Evolutionary conservation across 345 rosid genomes (phyloP), one percentile per base, ranked within the genome.

Genomic region (Eucalyptus shirleyi): DNA sequence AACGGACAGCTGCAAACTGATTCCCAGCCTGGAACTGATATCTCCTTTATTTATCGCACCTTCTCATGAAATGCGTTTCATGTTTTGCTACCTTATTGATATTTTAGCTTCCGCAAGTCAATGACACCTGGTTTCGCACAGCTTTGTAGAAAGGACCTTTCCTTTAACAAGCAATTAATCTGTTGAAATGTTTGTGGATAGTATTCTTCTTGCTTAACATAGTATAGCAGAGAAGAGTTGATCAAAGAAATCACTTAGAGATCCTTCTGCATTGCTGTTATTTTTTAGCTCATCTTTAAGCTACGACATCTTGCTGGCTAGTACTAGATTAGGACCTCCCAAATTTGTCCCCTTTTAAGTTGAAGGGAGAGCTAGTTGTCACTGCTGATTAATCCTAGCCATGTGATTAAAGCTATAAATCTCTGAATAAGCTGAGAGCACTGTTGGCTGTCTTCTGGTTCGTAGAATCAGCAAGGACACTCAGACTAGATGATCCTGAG

Each of bases 1-100:
- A 92, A 86, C 88, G 89, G 92, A 89, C 89, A 91, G 88, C 83
- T 88, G 80, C 87, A 88, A 90, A 81, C 47, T 50, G 59, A 50
- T 86, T 40, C 40, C 89, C 89, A 89, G 91, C 93, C 88, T 92
- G 88, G 90, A 89, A 88, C 91, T 93, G 44, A 50, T 4, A 13
- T 32, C 47, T 86, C 45, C 47, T 37, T 77, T 23, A 77, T 77
- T 77, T 40, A 23, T 77, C 42, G 28, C 83, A 77, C 83, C 83
- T 40, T 77, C 28, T 37, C 47, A 21, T 77, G 83, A 77, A 77
- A 77, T 40, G 83, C 83, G 40, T 40, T 40, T 77, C 83, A 21
- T 40, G 83, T 40, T 77, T 40, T 77, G 45, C 83, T 77, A 77
- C 14, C 16, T 77, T 40, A 37, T 37, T 21, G 83, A 77, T 77